Percentiles rank a stretch among this genome's conserved stretches.
Conservation (phyloP, 192 early-diverging fungal genomes). For the Podila horticola region DNA sequence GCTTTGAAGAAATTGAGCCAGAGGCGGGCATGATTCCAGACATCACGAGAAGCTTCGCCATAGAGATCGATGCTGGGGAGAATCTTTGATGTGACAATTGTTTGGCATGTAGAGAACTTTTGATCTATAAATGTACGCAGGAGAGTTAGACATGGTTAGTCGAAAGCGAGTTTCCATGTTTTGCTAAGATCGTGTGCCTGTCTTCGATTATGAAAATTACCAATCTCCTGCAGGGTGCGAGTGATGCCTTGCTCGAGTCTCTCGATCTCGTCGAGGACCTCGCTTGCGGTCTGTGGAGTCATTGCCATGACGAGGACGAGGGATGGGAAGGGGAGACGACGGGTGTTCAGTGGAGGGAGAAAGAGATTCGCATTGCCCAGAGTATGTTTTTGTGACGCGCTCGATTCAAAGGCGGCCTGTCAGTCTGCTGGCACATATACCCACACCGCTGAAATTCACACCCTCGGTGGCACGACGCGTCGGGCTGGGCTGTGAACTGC, state of each 20-base stretch:
- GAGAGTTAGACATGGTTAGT: background rate
- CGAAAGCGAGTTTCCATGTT: background rate
- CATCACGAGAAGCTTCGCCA: conserved; percentile 52
- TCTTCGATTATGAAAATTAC: conserved; percentile 10
- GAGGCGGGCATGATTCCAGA: conserved; percentile 58
- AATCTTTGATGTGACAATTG: conserved; percentile 58
- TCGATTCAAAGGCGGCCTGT: too few relatives aligned
- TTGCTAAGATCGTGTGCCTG: background rate
- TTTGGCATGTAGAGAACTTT: conserved; percentile 64
- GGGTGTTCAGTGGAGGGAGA: background rate
- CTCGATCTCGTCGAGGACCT: conserved; percentile 59
- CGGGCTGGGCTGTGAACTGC: too few relatives aligned
- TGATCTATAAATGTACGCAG: conserved; percentile 42
- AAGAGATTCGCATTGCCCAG: too few relatives aligned
- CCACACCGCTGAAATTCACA: too few relatives aligned
- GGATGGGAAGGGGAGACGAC: background rate
- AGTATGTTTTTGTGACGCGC: too few relatives aligned
- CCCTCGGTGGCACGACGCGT: too few relatives aligned
- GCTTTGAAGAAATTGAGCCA: conserved; percentile 44
- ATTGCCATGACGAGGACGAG: background rate
- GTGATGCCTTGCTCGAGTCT: conserved; percentile 66
- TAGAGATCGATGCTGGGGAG: conserved; percentile 61
- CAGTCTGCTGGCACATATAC: too few relatives aligned
- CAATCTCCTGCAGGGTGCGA: conserved; percentile 61
- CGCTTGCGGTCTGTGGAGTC: conserved; percentile 3